These are phyloP conservation scores for Haberlea rhodopensis DNA, from an alignment of 257 asterid species.

Conservation along the genomic window DNA sequence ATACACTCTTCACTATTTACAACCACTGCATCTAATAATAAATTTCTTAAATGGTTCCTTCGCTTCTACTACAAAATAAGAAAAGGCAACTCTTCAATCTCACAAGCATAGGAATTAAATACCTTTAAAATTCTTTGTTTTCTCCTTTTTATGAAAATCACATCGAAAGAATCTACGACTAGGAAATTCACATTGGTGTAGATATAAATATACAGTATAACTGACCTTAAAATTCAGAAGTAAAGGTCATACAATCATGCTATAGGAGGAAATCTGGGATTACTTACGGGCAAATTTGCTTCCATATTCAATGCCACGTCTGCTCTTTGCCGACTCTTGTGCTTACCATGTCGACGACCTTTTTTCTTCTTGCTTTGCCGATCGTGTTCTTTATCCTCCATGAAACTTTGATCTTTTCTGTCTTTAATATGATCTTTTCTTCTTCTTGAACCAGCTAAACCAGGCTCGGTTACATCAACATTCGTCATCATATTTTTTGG, in stretches of 20 bases:
- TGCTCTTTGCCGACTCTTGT: slow-evolving; percentile 60
- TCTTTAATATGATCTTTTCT: slow-evolving; percentile 55
- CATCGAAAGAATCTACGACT: slow-evolving; percentile 26
- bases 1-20: neutral
- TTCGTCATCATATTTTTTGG: slow-evolving; percentile 25
- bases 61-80: neutral
- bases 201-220: slow-evolving; percentile 24
- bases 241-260: slow-evolving; percentile 28
- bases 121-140: neutral
- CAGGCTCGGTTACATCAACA: slow-evolving; percentile 34
- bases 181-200: slow-evolving; percentile 30
- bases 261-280: slow-evolving; percentile 88
- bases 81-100: slow-evolving; percentile 5
- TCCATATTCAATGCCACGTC: slow-evolving; percentile 41
- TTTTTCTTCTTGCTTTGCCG: slow-evolving; percentile 48
- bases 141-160: slow-evolving; percentile 7
- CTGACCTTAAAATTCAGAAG: slow-evolving; percentile 29
- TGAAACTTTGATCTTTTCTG: slow-evolving; percentile 45
- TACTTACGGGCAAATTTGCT: slow-evolving; percentile 63
- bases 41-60: neutral
- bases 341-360: slow-evolving; percentile 46
- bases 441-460: slow-evolving; percentile 40
- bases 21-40: neutral
- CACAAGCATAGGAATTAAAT: slow-evolving; percentile 19
- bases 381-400: slow-evolving; percentile 50